phyloP scores from a whole-genome alignment of 768 basidiomycete species.

The Tulasnella sp. region DNA sequence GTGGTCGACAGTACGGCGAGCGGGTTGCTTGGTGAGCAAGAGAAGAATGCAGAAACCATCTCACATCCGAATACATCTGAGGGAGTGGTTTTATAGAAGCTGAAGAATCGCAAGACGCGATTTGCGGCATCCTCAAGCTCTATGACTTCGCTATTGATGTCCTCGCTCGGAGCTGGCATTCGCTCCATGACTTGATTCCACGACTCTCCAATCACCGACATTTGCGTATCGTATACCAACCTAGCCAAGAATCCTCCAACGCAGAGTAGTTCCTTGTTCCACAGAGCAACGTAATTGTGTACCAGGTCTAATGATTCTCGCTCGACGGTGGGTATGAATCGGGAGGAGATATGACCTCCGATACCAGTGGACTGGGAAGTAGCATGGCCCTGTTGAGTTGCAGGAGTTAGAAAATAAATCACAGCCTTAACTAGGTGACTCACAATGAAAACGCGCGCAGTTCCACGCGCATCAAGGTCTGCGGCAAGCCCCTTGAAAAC shows the following conservation, averaged over 20 bases:
- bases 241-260: slow-evolving; percentile 75
- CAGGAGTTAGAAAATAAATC: slow-evolving; percentile 3
- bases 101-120: slow-evolving; percentile 81
- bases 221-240: slow-evolving; percentile 72
- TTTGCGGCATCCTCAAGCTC: slow-evolving; percentile 45
- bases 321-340: slow-evolving; percentile 94
- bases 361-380: slow-evolving; percentile 86
- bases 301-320: slow-evolving; percentile 84
- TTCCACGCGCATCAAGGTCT: slow-evolving; percentile 63
- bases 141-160: slow-evolving; percentile 17
- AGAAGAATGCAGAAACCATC: slow-evolving; percentile 70
- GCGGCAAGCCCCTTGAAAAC: slow-evolving; percentile 80
- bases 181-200: slow-evolving; percentile 43
- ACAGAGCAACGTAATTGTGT: slow-evolving; percentile 54
- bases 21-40: slow-evolving; percentile 34
- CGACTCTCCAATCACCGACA: slow-evolving; percentile 41
- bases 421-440: slow-evolving; percentile 18
- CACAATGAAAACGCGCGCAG: slow-evolving; percentile 73
- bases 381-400: slow-evolving; percentile 64
- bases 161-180: slow-evolving; percentile 22
- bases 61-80: slow-evolving; percentile 58
- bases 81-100: slow-evolving; percentile 78
- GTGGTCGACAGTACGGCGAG: slow-evolving; percentile 59
- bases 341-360: slow-evolving; percentile 53
- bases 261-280: slow-evolving; percentile 83